Evolutionary conservation across 2,329 filamentous ascomycete genomes (phyloP).

Genomic region (Akanthomyces dipterigenus): DNA sequence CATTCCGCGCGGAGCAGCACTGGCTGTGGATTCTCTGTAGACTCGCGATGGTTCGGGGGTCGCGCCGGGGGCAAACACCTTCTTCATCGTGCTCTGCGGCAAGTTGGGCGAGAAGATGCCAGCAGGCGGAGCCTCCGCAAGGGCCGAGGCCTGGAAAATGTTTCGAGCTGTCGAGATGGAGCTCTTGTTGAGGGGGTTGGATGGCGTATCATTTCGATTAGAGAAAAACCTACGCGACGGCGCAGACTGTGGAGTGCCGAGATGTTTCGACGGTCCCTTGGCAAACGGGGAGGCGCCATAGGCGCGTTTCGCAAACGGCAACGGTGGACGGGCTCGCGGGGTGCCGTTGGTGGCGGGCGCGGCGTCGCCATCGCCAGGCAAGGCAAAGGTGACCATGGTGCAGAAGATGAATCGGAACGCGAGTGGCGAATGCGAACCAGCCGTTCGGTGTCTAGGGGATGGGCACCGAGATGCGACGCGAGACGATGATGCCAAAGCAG

Average conservation of each 20-base stretch:
- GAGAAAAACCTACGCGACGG: slow-evolving; percentile 29
- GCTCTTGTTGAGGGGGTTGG: slow-evolving; percentile 30
- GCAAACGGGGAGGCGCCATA: slow-evolving; percentile 32
- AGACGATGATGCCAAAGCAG: background rate
- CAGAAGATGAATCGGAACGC: background rate
- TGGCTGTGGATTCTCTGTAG: slow-evolving; percentile 38
- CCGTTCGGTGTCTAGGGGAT: background rate
- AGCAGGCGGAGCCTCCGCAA: slow-evolving; percentile 26
- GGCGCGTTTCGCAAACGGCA: slow-evolving; percentile 38
- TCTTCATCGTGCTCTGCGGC: slow-evolving; percentile 38
- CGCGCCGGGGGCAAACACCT: slow-evolving; percentile 38
- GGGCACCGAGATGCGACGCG: background rate
- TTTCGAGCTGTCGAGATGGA: slow-evolving; percentile 32
- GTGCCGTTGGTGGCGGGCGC: slow-evolving; percentile 27
- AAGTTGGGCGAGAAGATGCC: slow-evolving; percentile 39
- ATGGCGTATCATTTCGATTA: slow-evolving; percentile 28
- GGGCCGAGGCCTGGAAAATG: slow-evolving; percentile 35
- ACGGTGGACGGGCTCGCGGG: slow-evolving; percentile 32
- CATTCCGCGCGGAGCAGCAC: slow-evolving; percentile 43
- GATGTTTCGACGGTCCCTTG: slow-evolving; percentile 23
- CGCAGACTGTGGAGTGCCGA: slow-evolving; percentile 32
- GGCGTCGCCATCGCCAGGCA: slow-evolving; percentile 30
- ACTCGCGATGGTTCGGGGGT: slow-evolving; percentile 38
- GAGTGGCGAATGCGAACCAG: background rate
- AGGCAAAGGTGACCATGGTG: slow-evolving; percentile 33